A percentile compares a stretch with the other conserved stretches of the same genome.
phyloP scores from a whole-genome alignment of 345 rosid species.

The Acer saccharum region DNA sequence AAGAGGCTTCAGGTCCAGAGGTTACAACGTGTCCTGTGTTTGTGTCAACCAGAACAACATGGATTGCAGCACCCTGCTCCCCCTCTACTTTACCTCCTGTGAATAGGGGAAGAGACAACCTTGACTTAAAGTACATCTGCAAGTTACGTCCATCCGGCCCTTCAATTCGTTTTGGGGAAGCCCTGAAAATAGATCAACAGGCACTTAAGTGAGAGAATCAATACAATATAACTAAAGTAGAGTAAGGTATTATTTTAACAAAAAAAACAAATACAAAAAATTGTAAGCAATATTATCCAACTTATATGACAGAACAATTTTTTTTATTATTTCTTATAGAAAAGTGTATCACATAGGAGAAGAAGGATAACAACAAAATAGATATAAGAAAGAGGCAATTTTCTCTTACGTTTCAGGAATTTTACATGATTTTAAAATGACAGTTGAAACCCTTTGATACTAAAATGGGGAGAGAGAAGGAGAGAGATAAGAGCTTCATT shows the following conservation, averaged over 20 bases:
- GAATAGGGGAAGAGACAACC: constrained; percentile 95
- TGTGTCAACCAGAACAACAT: constrained; percentile 70
- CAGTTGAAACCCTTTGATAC: background rate
- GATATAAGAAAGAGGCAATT: background rate
- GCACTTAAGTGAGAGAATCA: background rate
- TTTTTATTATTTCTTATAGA: too few relatives aligned
- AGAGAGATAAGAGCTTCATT: background rate
- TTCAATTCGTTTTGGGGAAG: constrained; percentile 90
- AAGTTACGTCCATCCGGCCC: constrained; percentile 84
- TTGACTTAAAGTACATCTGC: constrained; percentile 77
- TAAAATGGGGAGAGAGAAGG: background rate
- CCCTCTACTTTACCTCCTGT: constrained; percentile 99
- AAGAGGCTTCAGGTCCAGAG: constrained; percentile 78
- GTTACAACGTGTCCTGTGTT: constrained; percentile 73
- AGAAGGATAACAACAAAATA: background rate
- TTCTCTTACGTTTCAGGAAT: background rate
- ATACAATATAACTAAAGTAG: background rate
- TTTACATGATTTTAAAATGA: background rate
- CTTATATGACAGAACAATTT: background rate
- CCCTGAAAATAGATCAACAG: constrained; percentile 36
- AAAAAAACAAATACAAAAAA: background rate
- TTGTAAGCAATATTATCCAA: background rate
- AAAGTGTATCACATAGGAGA: background rate
- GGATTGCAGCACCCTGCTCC: constrained; percentile 97
- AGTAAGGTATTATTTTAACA: background rate